These are phyloP conservation scores for Penicillium sp. DNA, from an alignment of 2,329 filamentous ascomycete species.

Conservation along the genomic window DNA sequence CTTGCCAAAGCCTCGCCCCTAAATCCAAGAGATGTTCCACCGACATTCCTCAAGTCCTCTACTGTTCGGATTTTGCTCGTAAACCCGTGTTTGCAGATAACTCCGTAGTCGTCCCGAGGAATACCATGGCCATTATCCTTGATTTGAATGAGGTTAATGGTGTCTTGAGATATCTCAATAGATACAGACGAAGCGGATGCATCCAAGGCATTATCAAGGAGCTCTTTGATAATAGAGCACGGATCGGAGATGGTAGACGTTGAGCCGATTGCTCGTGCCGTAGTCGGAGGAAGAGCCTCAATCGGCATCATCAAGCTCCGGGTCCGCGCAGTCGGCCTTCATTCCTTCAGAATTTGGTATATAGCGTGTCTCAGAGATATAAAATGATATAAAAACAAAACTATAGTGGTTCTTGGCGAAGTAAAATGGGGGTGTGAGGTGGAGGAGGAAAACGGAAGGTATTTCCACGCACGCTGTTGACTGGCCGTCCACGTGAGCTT, in stretches of 20 bases:
- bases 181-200: constrained; percentile 62
- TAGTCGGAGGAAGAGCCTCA: constrained; percentile 46
- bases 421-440: constrained; percentile 1
- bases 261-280: constrained; percentile 60
- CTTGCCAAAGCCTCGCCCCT: constrained; percentile 69
- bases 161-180: constrained; percentile 64
- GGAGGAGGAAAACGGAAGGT: constrained; percentile 2
- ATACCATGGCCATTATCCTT: constrained; percentile 70
- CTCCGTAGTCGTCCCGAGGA: constrained; percentile 56
- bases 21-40: constrained; percentile 65
- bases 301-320: constrained; percentile 48
- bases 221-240: constrained; percentile 65
- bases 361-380: neutral
- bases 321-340: constrained; percentile 2
- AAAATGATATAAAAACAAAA: constrained; percentile 10
- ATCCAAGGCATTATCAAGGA: constrained; percentile 71
- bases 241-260: constrained; percentile 62
- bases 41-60: constrained; percentile 60
- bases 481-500: constrained; percentile 19
- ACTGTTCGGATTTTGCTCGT: constrained; percentile 68
- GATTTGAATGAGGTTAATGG: constrained; percentile 66
- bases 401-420: neutral
- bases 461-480: constrained; percentile 25
- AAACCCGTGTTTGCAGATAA: constrained; percentile 62
- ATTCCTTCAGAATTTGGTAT: neutral